These are phyloP conservation scores for Pseudocercospora pini-densiflorae DNA, from an alignment of 2,329 filamentous ascomycete species.

Conservation along the genomic window DNA sequence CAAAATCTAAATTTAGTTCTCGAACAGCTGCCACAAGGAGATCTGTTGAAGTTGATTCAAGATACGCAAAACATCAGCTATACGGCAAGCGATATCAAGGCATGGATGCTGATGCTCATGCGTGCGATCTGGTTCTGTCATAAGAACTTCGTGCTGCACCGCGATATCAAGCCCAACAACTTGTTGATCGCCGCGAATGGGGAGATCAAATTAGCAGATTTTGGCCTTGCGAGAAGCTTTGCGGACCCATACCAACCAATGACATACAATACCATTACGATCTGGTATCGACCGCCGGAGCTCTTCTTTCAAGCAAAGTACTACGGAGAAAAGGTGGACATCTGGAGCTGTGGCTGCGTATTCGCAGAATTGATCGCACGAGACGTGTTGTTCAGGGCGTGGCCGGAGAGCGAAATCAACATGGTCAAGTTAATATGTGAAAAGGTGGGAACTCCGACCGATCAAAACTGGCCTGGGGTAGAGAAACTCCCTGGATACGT, in stretches of 20 bases:
- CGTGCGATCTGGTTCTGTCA: constrained; percentile 97
- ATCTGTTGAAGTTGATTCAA: constrained; percentile 92
- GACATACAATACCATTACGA: constrained; percentile 94
- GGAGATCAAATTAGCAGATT: constrained; percentile 95
- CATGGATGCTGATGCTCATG: constrained; percentile 98
- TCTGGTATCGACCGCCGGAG: constrained; percentile 96
- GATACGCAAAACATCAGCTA: constrained; percentile 80
- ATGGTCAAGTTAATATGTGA: constrained; percentile 85
- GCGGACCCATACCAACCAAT: constrained; percentile 83
- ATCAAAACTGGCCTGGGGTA: constrained; percentile 95
- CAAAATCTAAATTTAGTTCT: constrained; percentile 96
- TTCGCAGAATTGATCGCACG: constrained; percentile 89
- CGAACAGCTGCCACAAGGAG: constrained; percentile 90
- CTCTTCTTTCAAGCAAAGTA: constrained; percentile 87
- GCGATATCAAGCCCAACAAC: constrained; percentile 99
- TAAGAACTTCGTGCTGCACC: constrained; percentile 89
- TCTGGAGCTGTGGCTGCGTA: constrained; percentile 92
- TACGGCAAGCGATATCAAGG: constrained; percentile 88
- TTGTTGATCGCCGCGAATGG: constrained; percentile 91
- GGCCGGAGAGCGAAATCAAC: constrained; percentile 82
- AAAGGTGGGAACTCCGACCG: constrained; percentile 85
- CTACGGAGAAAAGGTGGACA: constrained; percentile 88
- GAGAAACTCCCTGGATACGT: constrained; percentile 79
- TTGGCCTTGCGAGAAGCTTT: constrained; percentile 88
- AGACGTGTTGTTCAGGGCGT: constrained; percentile 71